Evolutionary conservation across 2,329 filamentous ascomycete genomes (phyloP).

Genomic region (Fusarium coffeatum): DNA sequence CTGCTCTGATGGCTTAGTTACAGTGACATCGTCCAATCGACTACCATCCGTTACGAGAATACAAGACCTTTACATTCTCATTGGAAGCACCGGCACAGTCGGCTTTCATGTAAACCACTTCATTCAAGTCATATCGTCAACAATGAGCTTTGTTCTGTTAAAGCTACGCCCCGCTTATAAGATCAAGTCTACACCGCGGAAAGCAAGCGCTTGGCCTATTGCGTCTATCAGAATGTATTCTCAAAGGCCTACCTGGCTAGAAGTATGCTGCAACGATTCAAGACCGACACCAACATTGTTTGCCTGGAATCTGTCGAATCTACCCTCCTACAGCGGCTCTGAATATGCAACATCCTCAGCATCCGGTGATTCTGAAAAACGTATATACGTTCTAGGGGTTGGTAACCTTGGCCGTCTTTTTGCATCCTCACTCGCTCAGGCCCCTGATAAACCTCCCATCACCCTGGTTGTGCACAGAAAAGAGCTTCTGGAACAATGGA

Average conservation of each 20-base stretch:
- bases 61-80: not conserved
- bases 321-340: conserved; percentile 24
- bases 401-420: conserved; percentile 86
- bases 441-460: conserved; percentile 73
- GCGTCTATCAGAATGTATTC: conserved; percentile 41
- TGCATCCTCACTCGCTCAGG: conserved; percentile 75
- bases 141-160: conserved; percentile 12
- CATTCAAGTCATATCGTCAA: not conserved
- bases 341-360: not conserved
- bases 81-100: not conserved
- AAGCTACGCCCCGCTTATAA: not conserved
- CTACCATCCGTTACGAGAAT: not conserved
- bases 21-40: not conserved
- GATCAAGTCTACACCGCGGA: not conserved
- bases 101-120: conserved; percentile 2
- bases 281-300: conserved; percentile 51
- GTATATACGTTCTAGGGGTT: conserved; percentile 81
- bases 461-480: conserved; percentile 81
- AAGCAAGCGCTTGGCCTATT: not conserved
- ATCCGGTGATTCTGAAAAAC: conserved; percentile 46
- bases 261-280: conserved; percentile 43
- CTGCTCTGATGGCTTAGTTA: not conserved
- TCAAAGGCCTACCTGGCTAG: conserved; percentile 51
- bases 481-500: conserved; percentile 63
- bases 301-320: conserved; percentile 51